phyloP scores from a whole-genome alignment of 352 stramenopile genomes.

The Pilasporangium apinafurcum region DNA sequence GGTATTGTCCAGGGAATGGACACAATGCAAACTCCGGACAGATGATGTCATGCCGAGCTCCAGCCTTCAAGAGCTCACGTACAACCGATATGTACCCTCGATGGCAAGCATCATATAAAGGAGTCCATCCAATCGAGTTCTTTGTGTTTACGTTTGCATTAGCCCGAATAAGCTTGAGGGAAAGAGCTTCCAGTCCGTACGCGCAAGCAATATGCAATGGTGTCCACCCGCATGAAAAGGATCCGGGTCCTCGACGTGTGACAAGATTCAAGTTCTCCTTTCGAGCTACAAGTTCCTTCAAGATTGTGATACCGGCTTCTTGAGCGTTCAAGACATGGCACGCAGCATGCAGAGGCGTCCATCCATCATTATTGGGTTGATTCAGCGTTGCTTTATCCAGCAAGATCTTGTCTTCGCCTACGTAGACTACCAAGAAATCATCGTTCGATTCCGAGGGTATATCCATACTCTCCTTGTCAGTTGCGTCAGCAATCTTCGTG shows the following conservation, averaged over 20 bases:
- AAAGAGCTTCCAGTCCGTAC: slow-evolving; percentile 65
- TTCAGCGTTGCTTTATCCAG: slow-evolving; percentile 62
- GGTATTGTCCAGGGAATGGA: slow-evolving; percentile 57
- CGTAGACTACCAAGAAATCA: slow-evolving; percentile 52
- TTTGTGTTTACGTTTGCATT: slow-evolving; percentile 56
- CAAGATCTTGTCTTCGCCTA: slow-evolving; percentile 67
- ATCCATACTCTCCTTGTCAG: slow-evolving; percentile 9
- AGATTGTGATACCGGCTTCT: slow-evolving; percentile 64
- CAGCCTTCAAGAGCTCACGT: slow-evolving; percentile 59
- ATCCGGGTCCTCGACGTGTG: slow-evolving; percentile 63
- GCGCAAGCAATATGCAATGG: slow-evolving; percentile 72
- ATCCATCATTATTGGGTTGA: slow-evolving; percentile 70
- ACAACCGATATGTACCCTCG: slow-evolving; percentile 55
- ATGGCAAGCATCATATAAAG: slow-evolving; percentile 73
- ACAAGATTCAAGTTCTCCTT: slow-evolving; percentile 52
- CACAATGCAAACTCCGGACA: slow-evolving; percentile 79
- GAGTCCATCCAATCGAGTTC: slow-evolving; percentile 72
- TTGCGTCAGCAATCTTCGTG: slow-evolving; percentile 1
- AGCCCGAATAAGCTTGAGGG: slow-evolving; percentile 70
- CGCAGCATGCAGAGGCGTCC: slow-evolving; percentile 67
- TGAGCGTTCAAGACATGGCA: slow-evolving; percentile 67
- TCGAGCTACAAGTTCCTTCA: slow-evolving; percentile 54
- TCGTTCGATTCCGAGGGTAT: slow-evolving; percentile 22
- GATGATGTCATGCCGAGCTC: slow-evolving; percentile 51
- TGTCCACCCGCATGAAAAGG: slow-evolving; percentile 74